Evolutionary conservation across 345 rosid species (phyloP).

Genomic region (Reutealis trisperma): DNA sequence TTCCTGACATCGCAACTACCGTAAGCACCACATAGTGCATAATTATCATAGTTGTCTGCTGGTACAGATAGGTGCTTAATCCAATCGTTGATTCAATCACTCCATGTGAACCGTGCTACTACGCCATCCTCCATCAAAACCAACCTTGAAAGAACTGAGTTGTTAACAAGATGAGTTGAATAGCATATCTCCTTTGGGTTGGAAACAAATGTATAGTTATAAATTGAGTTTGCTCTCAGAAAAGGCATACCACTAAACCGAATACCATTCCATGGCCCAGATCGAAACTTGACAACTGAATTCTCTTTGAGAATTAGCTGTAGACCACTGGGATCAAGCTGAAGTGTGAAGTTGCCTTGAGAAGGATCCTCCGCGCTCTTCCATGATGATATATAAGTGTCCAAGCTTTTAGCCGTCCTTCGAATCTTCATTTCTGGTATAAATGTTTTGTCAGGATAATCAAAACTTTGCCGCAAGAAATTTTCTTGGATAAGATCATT

Average conservation of each 20-base stretch:
- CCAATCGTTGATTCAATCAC: slow-evolving; percentile 3
- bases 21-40: slow-evolving; percentile 22
- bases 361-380: slow-evolving; percentile 27
- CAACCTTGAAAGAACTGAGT: background rate
- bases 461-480: slow-evolving; percentile 29
- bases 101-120: background rate
- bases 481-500: background rate
- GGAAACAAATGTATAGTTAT: background rate
- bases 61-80: background rate
- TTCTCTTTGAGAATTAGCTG: background rate
- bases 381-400: background rate
- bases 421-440: slow-evolving; percentile 27
- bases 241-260: background rate
- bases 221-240: background rate
- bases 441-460: slow-evolving; percentile 23
- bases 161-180: background rate
- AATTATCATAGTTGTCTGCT: slow-evolving; percentile 15
- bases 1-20: background rate
- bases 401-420: background rate
- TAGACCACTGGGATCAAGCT: background rate
- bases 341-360: background rate
- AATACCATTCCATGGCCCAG: slow-evolving; percentile 28
- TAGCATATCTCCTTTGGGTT: slow-evolving; percentile 5
- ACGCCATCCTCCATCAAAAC: background rate
- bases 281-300: background rate